Conservation (phyloP, 805 yeast species). For the Teunomyces panamensis region DNA sequence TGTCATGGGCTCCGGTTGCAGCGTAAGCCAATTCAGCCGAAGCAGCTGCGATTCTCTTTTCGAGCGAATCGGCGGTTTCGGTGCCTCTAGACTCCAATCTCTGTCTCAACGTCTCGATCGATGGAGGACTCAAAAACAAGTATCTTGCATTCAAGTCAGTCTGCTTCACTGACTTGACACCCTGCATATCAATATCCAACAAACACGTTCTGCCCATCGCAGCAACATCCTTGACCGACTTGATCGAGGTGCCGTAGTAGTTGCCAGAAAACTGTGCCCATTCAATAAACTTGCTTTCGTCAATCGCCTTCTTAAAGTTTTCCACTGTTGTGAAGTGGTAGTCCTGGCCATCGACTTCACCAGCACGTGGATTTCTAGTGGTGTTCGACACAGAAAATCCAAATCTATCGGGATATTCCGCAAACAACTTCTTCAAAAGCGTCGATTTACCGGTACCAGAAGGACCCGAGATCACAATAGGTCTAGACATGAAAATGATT, state of each 20-base stretch:
- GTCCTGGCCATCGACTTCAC: slow-evolving; percentile 86
- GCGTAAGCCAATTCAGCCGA: slow-evolving; percentile 85
- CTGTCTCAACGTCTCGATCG: slow-evolving; percentile 68
- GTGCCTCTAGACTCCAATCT: slow-evolving; percentile 92
- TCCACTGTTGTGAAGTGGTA: slow-evolving; percentile 85
- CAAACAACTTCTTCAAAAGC: slow-evolving; percentile 80
- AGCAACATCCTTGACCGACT: slow-evolving; percentile 74
- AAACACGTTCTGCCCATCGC: slow-evolving; percentile 74
- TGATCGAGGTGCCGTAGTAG: slow-evolving; percentile 91
- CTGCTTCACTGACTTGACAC: slow-evolving; percentile 87
- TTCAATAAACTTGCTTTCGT: slow-evolving; percentile 77
- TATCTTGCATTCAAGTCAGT: slow-evolving; percentile 80
- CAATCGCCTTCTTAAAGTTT: slow-evolving; percentile 73
- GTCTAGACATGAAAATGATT: slow-evolving; percentile 46
- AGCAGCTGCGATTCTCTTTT: slow-evolving; percentile 85
- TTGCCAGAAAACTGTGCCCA: slow-evolving; percentile 98
- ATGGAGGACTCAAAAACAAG: slow-evolving; percentile 90
- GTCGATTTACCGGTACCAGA: slow-evolving; percentile 97
- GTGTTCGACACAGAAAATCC: slow-evolving; percentile 95
- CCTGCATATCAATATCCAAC: slow-evolving; percentile 98
- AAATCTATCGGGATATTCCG: slow-evolving; percentile 83
- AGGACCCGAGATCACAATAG: slow-evolving; percentile 95
- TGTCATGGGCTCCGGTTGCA: slow-evolving; percentile 88
- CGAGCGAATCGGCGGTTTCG: slow-evolving; percentile 81
- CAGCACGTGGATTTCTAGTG: slow-evolving; percentile 87